These are phyloP conservation scores for Eimeria tenella DNA, from an alignment of 169 alveolate species.

Conservation along the genomic window DNA sequence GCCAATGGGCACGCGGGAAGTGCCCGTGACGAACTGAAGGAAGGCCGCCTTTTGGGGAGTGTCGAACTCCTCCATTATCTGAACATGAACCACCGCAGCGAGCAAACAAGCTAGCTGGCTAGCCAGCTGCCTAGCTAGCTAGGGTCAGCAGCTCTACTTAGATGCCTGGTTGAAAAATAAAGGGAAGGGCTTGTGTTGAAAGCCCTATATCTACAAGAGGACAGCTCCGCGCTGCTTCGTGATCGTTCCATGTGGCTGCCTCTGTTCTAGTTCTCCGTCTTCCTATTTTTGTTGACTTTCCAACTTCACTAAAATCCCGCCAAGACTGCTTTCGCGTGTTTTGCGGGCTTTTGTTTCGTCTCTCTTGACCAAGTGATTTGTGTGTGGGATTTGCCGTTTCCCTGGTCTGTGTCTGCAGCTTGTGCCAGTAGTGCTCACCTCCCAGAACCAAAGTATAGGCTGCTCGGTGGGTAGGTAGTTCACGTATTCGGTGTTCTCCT, in stretches of 20 bases:
- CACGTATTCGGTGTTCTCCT: conserved; percentile 96
- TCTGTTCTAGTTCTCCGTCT: background rate
- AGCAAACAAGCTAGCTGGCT: background rate
- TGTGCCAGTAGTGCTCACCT: conserved; percentile 9
- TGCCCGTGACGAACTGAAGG: conserved; percentile 96
- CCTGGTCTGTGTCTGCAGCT: background rate
- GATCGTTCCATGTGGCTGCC: background rate
- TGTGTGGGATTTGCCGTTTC: too few relatives aligned
- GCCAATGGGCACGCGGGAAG: conserved; percentile 98
- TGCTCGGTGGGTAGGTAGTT: conserved; percentile 93
- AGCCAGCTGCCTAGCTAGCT: too few relatives aligned
- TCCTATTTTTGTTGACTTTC: too few relatives aligned
- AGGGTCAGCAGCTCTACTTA: too few relatives aligned
- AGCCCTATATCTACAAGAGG: too few relatives aligned
- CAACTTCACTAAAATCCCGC: too few relatives aligned
- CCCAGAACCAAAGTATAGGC: conserved; percentile 90
- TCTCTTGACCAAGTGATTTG: too few relatives aligned
- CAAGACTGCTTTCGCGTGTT: too few relatives aligned
- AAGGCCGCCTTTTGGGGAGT: conserved; percentile 72
- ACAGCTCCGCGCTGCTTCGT: too few relatives aligned
- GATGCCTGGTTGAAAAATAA: too few relatives aligned
- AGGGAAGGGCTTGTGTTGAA: too few relatives aligned
- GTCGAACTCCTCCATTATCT: conserved; percentile 76
- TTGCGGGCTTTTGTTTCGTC: too few relatives aligned
- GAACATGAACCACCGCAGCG: background rate